Evolutionary conservation across 73 alveolate genomes (phyloP), one percentile per base, ranked within the genome.

Genomic region (Symbiodinium natans): DNA sequence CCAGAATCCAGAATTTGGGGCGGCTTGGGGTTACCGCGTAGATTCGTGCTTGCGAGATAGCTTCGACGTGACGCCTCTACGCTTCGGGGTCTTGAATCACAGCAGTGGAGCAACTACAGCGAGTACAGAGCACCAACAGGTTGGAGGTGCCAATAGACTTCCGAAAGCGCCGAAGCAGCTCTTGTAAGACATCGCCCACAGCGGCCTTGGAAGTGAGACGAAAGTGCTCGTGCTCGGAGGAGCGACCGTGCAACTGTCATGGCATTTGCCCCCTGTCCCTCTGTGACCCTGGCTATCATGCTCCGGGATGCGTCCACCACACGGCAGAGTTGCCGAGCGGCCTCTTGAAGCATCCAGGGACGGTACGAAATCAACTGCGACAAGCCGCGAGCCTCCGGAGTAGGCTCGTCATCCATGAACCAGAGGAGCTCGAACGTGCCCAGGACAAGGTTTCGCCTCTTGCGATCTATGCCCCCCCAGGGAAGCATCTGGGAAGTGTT

Each of bases 381-480:
- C 41, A 31, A 52, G 33, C 43, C 56, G 36, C 88, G 1, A 29
- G 38, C 97, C 97, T 90, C 97, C 31, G 90, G 98, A 1, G 98
- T 92, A 15, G 98, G 98, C 86, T 92, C 98, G 33, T 92, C 98
- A 36, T 92, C 98, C 98, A 92, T 92, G 68, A 92, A 92, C 98
- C 98, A 92, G 27, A 92, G 92, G 68, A 92, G 73, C 92, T 92
- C 98, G 40, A 92, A 92, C 10, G 98, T 92, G 73, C 98, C 98
- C 98, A 92, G 48, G 42, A 92, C 98, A 88, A 92, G 63, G 98
- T 92, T 92, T 19, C 98, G 92, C 97, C 97, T 90, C 11, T 13
- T n/a, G n/a, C n/a, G n/a, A n/a, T n/a, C n/a, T n/a, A n/a, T n/a
- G n/a, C n/a, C n/a, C n/a, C n/a, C 68, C 6, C 21, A 10, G 71